Base-by-base conservation (phyloP, 164 flowering plant genomes). In the Chimonanthus praecox region DNA sequence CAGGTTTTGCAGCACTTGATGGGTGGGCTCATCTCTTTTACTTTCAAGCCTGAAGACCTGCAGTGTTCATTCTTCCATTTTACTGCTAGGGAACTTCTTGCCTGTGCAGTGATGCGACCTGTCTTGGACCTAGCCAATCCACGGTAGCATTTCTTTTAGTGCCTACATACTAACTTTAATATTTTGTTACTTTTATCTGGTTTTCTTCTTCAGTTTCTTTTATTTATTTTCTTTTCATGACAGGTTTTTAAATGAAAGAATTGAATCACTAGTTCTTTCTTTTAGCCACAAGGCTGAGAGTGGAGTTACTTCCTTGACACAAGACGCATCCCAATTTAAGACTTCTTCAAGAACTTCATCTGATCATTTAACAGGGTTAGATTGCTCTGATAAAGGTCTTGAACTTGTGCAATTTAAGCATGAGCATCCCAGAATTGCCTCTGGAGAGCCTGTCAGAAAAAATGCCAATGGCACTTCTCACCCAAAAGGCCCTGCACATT, bases 171-270 rank as follows among this genome's bases (percentile, higher is more conserved):
- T 74, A 33, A 33, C 33, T 33, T 33, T 54, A 64, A 11, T 2
- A 47, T 70, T 54, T 54, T 54, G n/a, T 54, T 54, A n/a, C 60
- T 7, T 78, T 18, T 71, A 65, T 60, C 61, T 73, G 66, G 73
- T 73, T 45, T 4, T 72, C 7, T 61, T 45, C 33, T 33, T 33
- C 69, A 33, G 33, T 73, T 9, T 7, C n/a, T 54, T 54, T 54
- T 13, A 54, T 54, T 54, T 54, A 6, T 54, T n/a, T 11, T 54
- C 60, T 11, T 54, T 54, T 51, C 51, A 45, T 84, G 73, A 33
- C 85, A 96, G 99, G 89, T 96, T 96, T 82, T 88, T 96, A 46
- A 96, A 96, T 83, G 97, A 94, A 82, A 88, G 88, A 75, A 89
- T 96, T 72, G 99, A 94, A 82, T 78, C 78, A 49, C 49, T 89